Percentiles rank a stretch among this genome's conserved stretches.
Evolutionary conservation across 2,329 filamentous ascomycete species (phyloP).

Genomic region (Golovinomyces cichoracearum): DNA sequence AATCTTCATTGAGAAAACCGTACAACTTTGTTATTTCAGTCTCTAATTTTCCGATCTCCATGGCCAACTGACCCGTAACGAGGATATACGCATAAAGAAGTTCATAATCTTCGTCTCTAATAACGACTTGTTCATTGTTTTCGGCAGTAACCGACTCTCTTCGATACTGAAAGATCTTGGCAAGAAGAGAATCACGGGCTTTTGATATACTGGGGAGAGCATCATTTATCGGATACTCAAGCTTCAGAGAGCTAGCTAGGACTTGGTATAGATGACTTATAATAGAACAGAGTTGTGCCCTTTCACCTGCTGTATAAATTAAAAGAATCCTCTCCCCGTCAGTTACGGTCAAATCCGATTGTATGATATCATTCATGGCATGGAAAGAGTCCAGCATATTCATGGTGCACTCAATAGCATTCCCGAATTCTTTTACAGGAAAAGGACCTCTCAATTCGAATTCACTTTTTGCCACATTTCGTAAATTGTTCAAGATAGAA

Average conservation of each 20-base stretch:
- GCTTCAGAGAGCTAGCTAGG: slow-evolving; percentile 73
- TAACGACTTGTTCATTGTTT: slow-evolving; percentile 8
- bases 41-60: slow-evolving; percentile 34
- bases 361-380: slow-evolving; percentile 79
- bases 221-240: slow-evolving; percentile 81
- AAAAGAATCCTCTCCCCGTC: slow-evolving; percentile 62
- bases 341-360: slow-evolving; percentile 49
- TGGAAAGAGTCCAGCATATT: slow-evolving; percentile 83
- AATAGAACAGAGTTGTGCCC: slow-evolving; percentile 55
- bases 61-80: slow-evolving; percentile 39
- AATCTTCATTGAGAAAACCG: slow-evolving; percentile 34
- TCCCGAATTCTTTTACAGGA: slow-evolving; percentile 42
- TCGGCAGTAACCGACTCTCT: slow-evolving; percentile 22
- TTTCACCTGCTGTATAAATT: slow-evolving; percentile 51
- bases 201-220: slow-evolving; percentile 62
- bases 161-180: slow-evolving; percentile 69
- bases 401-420: slow-evolving; percentile 54
- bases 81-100: slow-evolving; percentile 73
- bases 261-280: slow-evolving; percentile 76
- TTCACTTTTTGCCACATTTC: slow-evolving; percentile 50
- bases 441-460: slow-evolving; percentile 79
- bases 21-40: slow-evolving; percentile 36
- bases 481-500: slow-evolving; percentile 46
- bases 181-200: slow-evolving; percentile 56
- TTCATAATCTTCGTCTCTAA: slow-evolving; percentile 63